Evolutionary conservation across 345 rosid species (phyloP).

Genomic region (Eucalyptus urophylla): DNA sequence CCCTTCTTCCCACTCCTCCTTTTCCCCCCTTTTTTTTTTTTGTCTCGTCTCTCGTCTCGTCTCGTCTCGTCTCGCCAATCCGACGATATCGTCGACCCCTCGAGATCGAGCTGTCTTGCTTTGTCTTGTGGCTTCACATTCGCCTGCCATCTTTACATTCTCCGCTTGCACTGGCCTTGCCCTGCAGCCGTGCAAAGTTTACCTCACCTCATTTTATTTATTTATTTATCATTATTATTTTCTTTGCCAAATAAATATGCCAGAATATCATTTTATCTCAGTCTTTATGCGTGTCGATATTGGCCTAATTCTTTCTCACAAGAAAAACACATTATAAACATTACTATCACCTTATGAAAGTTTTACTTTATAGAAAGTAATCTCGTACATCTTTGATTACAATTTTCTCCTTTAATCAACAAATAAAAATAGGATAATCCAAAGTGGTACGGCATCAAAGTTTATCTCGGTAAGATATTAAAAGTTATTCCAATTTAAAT

Average conservation of each 20-base stretch:
- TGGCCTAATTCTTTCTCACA: background rate
- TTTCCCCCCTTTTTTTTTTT: background rate
- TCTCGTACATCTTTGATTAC: background rate
- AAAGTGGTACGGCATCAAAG: rapidly evolving
- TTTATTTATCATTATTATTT: background rate
- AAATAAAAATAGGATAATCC: background rate
- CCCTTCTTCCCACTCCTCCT: background rate
- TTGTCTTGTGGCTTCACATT: background rate
- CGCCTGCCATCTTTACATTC: background rate
- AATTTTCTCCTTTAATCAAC: background rate
- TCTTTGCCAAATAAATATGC: background rate
- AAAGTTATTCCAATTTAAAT: background rate
- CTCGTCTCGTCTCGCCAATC: background rate
- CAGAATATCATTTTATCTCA: background rate
- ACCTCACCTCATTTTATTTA: background rate
- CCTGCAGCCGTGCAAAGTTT: background rate
- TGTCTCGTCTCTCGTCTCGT: background rate
- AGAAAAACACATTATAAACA: background rate
- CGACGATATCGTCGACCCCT: background rate
- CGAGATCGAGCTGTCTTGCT: background rate
- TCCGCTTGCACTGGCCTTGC: background rate
- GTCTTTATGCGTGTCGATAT: background rate
- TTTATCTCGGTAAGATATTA: rapidly evolving
- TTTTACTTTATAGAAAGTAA: background rate
- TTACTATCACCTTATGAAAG: background rate